phyloP scores from a whole-genome alignment of 495 filamentous ascomycete species.

The Diplogelasinospora grovesii region DNA sequence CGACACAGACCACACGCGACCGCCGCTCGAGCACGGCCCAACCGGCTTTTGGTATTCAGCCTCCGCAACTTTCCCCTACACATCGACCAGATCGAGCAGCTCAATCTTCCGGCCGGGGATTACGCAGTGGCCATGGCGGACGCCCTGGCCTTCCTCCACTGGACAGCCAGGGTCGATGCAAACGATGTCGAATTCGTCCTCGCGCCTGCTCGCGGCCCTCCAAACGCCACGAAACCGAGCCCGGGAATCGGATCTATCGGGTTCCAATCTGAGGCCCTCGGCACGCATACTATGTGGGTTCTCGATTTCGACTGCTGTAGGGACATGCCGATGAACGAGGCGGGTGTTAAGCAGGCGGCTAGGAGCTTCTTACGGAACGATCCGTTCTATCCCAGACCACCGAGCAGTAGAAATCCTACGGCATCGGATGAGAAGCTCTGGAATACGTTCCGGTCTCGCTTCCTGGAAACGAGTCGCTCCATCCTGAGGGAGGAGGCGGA shows the following conservation, averaged over 20 bases:
- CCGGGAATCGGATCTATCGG: conserved; percentile 1
- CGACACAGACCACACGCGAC: neutral
- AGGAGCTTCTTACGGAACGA: conserved; percentile 34
- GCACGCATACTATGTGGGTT: conserved; percentile 31
- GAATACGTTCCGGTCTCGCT: conserved; percentile 23
- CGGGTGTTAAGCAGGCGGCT: conserved; percentile 28
- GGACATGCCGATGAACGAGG: conserved; percentile 24
- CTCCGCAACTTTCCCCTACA: conserved; percentile 45
- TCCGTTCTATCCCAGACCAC: conserved; percentile 37
- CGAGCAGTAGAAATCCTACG: no score
- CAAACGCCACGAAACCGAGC: no score
- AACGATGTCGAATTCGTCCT: conserved; percentile 50
- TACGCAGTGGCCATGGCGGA: conserved; percentile 35
- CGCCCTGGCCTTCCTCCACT: conserved; percentile 41
- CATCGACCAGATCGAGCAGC: conserved; percentile 39
- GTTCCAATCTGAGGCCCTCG: conserved; percentile 12
- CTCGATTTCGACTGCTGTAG: conserved; percentile 43
- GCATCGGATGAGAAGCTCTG: conserved; percentile 25
- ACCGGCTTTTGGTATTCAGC: conserved; percentile 30
- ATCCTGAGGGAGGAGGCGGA: no score
- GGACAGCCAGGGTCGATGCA: conserved; percentile 36
- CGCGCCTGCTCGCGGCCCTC: no score
- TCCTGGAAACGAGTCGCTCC: conserved; percentile 21
- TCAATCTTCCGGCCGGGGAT: conserved; percentile 20
- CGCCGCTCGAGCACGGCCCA: conserved; percentile 6